Conservation (phyloP, 257 asterid species). For the Capsicum rhomboideum region DNA sequence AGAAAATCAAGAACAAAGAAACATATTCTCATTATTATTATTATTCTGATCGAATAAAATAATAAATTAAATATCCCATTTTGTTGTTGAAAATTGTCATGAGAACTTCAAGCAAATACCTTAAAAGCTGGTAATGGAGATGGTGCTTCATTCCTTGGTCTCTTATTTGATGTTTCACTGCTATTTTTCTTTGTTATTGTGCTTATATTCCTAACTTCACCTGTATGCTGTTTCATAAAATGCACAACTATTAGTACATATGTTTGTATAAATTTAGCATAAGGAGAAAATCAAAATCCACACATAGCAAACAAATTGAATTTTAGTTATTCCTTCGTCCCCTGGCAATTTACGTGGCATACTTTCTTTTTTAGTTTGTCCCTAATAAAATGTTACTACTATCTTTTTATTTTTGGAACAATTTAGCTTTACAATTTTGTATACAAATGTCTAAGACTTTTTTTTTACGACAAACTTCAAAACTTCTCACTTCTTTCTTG, state of each 20-base stretch:
- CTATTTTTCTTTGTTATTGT: slow-evolving; percentile 30
- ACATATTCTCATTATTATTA: slow-evolving; percentile 13
- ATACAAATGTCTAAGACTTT: background rate
- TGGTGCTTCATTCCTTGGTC: slow-evolving; percentile 52
- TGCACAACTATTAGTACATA: too few species aligned
- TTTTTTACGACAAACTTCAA: background rate
- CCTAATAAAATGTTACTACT: background rate
- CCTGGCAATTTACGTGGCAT: background rate
- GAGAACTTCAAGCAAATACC: slow-evolving; percentile 27
- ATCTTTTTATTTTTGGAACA: background rate
- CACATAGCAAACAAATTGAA: background rate
- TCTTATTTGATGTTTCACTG: slow-evolving; percentile 43
- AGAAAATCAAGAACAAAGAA: slow-evolving; percentile 9
- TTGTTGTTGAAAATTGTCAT: background rate
- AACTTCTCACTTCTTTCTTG: background rate
- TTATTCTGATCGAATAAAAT: background rate
- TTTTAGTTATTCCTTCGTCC: background rate
- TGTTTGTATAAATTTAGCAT: background rate
- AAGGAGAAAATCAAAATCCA: background rate
- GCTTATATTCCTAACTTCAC: slow-evolving; percentile 25
- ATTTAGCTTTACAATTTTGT: background rate
- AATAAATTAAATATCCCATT: background rate
- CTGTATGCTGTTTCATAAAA: slow-evolving; percentile 18
- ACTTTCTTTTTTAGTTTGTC: background rate
- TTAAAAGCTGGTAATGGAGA: slow-evolving; percentile 69